phyloP scores from a whole-genome alignment of 2,329 filamentous ascomycete species.

The Hymenoscyphus repandus region DNA sequence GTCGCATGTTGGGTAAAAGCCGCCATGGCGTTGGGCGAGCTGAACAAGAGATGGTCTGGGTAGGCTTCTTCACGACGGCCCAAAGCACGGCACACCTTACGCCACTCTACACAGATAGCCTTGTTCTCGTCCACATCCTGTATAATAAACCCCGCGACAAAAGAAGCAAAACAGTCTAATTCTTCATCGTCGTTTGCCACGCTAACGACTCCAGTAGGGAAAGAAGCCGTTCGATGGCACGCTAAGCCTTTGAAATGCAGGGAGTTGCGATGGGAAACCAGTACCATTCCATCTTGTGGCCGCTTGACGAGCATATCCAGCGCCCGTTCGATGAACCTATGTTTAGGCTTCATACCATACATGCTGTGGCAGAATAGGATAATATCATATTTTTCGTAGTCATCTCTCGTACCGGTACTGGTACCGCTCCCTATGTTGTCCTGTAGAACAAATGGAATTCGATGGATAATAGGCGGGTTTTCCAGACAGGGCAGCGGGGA shows the following conservation, averaged over 20 bases:
- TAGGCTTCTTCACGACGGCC: conserved; percentile 35
- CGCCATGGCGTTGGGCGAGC: conserved; percentile 44
- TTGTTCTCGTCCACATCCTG: conserved; percentile 29
- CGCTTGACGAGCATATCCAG: conserved; percentile 42
- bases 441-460: conserved; percentile 35
- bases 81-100: conserved; percentile 45
- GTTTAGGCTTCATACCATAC: conserved; percentile 52
- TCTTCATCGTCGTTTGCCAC: conserved; percentile 40
- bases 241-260: conserved; percentile 44
- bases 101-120: conserved; percentile 39
- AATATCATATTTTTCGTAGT: conserved; percentile 43
- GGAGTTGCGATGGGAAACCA: conserved; percentile 50
- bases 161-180: conserved; percentile 47
- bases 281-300: conserved; percentile 39
- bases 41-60: conserved; percentile 41
- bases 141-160: conserved; percentile 43
- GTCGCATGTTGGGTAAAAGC: conserved; percentile 44
- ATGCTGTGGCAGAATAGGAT: conserved; percentile 60
- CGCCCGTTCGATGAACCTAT: conserved; percentile 40
- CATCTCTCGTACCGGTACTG: conserved; percentile 15
- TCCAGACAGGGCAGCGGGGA: conserved; percentile 39
- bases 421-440: conserved; percentile 16
- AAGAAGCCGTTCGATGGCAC: conserved; percentile 41
- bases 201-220: conserved; percentile 39
- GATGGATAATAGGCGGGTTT: conserved; percentile 35